These are phyloP conservation scores for Lipomyces starkeyi DNA, from an alignment of 805 yeast genomes.

Conservation along the genomic window DNA sequence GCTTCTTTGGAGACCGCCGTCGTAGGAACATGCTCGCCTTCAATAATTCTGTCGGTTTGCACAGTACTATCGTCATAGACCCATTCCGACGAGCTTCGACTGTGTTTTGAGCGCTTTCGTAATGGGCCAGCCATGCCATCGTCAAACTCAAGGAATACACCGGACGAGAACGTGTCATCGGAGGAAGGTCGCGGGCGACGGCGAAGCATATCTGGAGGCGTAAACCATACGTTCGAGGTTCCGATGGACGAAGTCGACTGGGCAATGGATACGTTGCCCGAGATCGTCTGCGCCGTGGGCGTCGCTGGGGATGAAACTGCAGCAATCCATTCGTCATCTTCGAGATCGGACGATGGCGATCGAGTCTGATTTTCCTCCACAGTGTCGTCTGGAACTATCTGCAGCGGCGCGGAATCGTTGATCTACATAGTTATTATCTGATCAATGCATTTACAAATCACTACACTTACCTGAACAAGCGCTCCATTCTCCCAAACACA, in stretches of 20 bases:
- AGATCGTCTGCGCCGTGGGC: not conserved
- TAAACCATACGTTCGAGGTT: conserved; percentile 22
- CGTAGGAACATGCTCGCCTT: not conserved
- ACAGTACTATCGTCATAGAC: not conserved
- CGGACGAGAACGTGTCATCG: conserved; percentile 36
- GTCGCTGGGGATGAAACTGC: not conserved
- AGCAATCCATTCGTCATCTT: conserved; percentile 1
- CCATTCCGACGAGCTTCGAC: conserved; percentile 23
- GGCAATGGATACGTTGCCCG: not conserved
- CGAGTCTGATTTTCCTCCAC: not conserved
- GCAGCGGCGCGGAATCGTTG: not conserved
- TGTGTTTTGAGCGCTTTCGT: conserved; percentile 26
- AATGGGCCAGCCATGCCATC: conserved; percentile 35
- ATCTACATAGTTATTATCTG: not conserved
- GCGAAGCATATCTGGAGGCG: conserved; percentile 28
- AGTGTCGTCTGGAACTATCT: not conserved
- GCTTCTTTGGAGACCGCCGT: not conserved
- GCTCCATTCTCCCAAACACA: conserved; percentile 18
- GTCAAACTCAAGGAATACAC: conserved; percentile 33
- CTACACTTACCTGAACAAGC: conserved; percentile 16
- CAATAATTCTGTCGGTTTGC: conserved; percentile 1
- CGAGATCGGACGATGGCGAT: not conserved
- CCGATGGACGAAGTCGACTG: not conserved
- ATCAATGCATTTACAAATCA: not conserved
- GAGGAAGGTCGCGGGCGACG: conserved; percentile 29